Base-by-base conservation (phyloP, 441 rosid genomes). In the Pelargonium cotyledonis region DNA sequence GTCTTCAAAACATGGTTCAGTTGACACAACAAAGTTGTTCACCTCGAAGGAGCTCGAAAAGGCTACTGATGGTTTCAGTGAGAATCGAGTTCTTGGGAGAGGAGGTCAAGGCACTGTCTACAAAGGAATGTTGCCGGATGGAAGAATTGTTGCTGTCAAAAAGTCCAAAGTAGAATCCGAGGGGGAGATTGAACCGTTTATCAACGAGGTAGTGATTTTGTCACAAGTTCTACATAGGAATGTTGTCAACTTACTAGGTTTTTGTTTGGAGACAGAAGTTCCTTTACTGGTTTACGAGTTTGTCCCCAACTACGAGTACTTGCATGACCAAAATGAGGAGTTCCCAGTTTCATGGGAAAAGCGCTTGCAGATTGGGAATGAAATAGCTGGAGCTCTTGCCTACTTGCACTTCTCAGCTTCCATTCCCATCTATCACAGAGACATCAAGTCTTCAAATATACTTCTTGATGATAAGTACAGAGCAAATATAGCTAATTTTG, bases 51-150 rank as follows among this genome's bases (percentile, higher is more conserved):
- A 51, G 19, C 16, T 51, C 19, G 58, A 51, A 15, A 51, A 14
- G 16, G 58, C 58, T 16, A 51, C 58, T 14, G 58, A 51, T 16
- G 6, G 58, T 51, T 51, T 51, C 58, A 51, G 16, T 15, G 16
- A 51, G 58, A 51, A 51, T 51, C 15, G 58, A 16, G 16, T 51
- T 14, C 58, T 51, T 51, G 58, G 58, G 8, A 15, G 16, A 16
- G 58, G 58, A 15, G 58, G 58, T 5, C 57, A 49, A 12, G 21
- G 58, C 5, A 51, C 58, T 5, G 58, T 51, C 58, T 55, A 55
- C 61, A 55, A 55, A 55, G 61, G 61, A 9, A 55, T 55, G 61
- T 55, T 55, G 26, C 9, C 61, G 1, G 26, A 55, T 55, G 61
- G 61, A 7, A 16, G 26, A 6, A 18, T 55, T 8, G 61, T 55